Conservation (phyloP, 257 asterid genomes). For the Rehmannia glutinosa region DNA sequence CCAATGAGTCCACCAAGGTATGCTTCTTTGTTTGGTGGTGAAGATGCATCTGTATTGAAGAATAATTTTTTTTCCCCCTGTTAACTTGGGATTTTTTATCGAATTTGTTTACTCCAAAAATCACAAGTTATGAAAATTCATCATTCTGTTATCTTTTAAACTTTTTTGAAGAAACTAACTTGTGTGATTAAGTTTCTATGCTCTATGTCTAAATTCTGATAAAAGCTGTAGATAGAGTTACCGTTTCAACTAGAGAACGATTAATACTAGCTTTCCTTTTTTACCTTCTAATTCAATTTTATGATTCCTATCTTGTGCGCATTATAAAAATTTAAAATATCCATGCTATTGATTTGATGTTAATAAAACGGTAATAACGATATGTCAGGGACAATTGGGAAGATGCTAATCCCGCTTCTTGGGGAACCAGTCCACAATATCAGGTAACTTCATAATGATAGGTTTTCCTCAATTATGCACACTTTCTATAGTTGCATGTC, state of each 20-base stretch:
- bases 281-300: background rate
- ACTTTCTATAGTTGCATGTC: background rate
- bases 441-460: slow-evolving; percentile 43
- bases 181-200: background rate
- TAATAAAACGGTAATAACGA: slow-evolving; percentile 14
- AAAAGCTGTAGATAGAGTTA: background rate
- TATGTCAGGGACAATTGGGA: slow-evolving; percentile 88
- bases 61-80: too few species aligned
- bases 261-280: background rate
- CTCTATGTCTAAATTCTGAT: background rate
- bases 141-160: background rate
- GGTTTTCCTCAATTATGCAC: background rate
- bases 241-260: background rate
- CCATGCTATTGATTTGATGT: slow-evolving; percentile 14
- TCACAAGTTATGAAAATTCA: background rate
- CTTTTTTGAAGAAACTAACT: background rate
- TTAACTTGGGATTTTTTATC: background rate
- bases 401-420: slow-evolving; percentile 96
- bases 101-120: background rate
- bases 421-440: slow-evolving; percentile 95
- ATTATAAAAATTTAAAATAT: background rate
- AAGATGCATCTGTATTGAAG: slow-evolving; percentile 15
- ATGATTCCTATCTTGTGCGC: background rate
- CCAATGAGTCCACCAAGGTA: slow-evolving; percentile 96
- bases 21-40: background rate